Evolutionary conservation across 2,329 filamentous ascomycete genomes (phyloP).

Genomic region (Neonectria faginata): DNA sequence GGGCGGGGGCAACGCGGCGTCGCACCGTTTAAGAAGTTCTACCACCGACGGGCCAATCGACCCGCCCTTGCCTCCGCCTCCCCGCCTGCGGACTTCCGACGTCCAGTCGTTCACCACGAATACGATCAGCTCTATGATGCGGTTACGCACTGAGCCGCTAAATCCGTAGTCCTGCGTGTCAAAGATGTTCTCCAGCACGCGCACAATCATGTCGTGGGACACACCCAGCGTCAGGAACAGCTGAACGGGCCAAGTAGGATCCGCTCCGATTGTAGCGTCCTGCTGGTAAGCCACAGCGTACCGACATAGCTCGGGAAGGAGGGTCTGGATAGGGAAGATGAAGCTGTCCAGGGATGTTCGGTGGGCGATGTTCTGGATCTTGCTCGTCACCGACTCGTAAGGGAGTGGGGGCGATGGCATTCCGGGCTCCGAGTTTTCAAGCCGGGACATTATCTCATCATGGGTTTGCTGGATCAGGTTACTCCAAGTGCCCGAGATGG

Average conservation of each 20-base stretch:
- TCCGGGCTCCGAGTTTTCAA: constrained; percentile 56
- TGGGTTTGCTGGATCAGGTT: constrained; percentile 82
- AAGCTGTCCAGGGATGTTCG: constrained; percentile 73
- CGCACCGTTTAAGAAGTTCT: constrained; percentile 64
- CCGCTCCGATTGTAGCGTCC: constrained; percentile 67
- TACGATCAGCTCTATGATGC: constrained; percentile 67
- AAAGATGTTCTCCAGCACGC: constrained; percentile 67
- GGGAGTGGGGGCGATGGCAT: constrained; percentile 63
- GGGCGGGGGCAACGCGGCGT: constrained; percentile 56
- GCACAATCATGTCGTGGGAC: constrained; percentile 66
- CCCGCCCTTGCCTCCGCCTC: constrained; percentile 55
- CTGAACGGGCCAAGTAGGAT: constrained; percentile 68
- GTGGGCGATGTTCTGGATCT: constrained; percentile 73
- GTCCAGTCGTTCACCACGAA: constrained; percentile 63
- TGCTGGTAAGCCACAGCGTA: constrained; percentile 71
- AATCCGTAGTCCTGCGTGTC: constrained; percentile 71
- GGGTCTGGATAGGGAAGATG: constrained; percentile 71
- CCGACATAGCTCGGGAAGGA: constrained; percentile 72
- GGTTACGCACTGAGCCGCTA: constrained; percentile 61
- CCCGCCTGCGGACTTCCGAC: constrained; percentile 61
- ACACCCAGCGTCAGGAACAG: constrained; percentile 68
- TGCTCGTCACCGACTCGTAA: constrained; percentile 76
- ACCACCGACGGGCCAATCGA: constrained; percentile 58
- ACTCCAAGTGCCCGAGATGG: constrained; percentile 87
- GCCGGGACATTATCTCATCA: constrained; percentile 61